A percentile compares a stretch with the other conserved stretches of the same genome.
Evolutionary conservation across 176 grass and related monocot species (phyloP).

Genomic region (Oryza nivara): DNA sequence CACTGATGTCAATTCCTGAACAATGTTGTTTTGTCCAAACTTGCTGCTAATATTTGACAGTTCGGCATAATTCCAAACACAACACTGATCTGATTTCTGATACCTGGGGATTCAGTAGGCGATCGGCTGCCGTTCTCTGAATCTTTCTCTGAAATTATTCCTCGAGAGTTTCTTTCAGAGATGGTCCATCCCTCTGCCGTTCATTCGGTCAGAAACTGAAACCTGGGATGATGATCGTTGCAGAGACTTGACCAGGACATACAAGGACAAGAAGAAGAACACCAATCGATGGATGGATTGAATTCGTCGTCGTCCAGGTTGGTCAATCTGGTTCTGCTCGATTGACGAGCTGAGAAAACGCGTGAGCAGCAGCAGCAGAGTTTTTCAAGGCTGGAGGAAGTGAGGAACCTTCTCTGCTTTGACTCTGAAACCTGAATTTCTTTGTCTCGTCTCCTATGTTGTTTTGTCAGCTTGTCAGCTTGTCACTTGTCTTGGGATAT

Average conservation of each 20-base stretch:
- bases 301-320: background rate
- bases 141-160: background rate
- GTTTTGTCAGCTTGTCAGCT: background rate
- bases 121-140: background rate
- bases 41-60: background rate
- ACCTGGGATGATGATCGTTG: background rate
- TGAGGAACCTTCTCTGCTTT: conserved; percentile 23
- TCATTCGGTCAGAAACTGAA: background rate
- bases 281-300: background rate
- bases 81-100: background rate
- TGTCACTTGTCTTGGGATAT: background rate
- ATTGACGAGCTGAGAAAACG: background rate
- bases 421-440: background rate
- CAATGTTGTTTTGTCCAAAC: background rate
- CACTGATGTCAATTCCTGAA: background rate
- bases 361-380: background rate
- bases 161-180: background rate
- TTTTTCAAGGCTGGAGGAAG: background rate
- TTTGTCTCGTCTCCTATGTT: background rate
- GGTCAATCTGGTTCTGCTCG: conserved; percentile 22
- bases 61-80: background rate
- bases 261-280: background rate
- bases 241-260: background rate
- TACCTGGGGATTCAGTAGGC: background rate
- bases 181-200: background rate